Evolutionary conservation across 306 rosid species (phyloP).

Genomic region (Vigna reflexopilosa): DNA sequence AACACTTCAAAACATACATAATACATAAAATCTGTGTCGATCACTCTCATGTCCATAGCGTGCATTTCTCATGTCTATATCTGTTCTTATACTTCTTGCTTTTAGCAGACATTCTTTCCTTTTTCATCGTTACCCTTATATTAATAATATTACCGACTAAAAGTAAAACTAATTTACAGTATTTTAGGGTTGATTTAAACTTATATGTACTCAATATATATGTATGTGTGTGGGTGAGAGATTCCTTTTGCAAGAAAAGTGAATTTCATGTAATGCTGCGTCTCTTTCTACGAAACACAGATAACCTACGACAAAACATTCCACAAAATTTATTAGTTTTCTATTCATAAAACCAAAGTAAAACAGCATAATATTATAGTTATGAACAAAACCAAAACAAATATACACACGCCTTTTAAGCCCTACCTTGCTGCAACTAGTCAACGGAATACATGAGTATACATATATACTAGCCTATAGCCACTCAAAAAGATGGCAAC

Average conservation of each 20-base stretch:
- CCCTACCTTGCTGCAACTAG: slow-evolving; percentile 19
- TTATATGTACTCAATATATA: not conserved
- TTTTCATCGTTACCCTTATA: not conserved
- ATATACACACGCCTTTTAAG: not conserved
- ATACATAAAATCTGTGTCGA: not conserved
- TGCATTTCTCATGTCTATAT: slow-evolving; percentile 9
- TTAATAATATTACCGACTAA: not conserved
- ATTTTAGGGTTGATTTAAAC: no score
- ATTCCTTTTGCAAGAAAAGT: not conserved
- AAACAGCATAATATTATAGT: not conserved
- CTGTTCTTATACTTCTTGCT: slow-evolving; percentile 10
- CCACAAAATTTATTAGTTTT: not conserved
- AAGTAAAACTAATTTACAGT: no score
- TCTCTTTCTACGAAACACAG: not conserved
- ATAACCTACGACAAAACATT: not conserved
- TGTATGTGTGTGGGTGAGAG: not conserved
- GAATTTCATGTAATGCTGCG: not conserved
- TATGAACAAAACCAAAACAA: slow-evolving; percentile 1
- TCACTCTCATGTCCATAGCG: not conserved
- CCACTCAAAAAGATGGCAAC: slow-evolving; percentile 15
- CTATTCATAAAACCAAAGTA: not conserved
- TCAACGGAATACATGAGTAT: slow-evolving; percentile 31
- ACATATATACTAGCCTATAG: not conserved
- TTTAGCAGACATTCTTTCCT: slow-evolving; percentile 17
- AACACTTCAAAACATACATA: not conserved